phyloP scores from a whole-genome alignment of 192 early-diverging fungal species.

The Geosiphon pyriformis region DNA sequence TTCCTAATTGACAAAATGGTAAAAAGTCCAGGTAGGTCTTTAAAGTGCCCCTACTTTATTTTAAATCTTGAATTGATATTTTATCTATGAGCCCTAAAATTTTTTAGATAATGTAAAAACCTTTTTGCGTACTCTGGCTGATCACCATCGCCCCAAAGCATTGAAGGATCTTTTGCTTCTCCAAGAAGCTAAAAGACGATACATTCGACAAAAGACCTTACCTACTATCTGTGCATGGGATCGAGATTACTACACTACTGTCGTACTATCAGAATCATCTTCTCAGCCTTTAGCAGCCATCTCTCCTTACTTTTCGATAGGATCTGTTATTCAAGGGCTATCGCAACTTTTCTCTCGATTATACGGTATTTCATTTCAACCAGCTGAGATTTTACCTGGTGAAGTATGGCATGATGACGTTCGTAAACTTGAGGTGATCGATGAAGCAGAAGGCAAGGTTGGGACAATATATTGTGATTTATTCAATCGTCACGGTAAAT shows the following conservation, averaged over 20 bases:
- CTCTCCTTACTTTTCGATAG: slow-evolving; percentile 80
- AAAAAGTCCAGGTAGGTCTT: slow-evolving; percentile 57
- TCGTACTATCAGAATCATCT: slow-evolving; percentile 34
- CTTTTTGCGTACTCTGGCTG: slow-evolving; percentile 74
- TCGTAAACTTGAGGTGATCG: slow-evolving; percentile 83
- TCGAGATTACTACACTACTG: slow-evolving; percentile 61
- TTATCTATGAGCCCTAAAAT: not conserved
- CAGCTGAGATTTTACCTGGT: slow-evolving; percentile 59
- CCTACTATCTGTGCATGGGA: slow-evolving; percentile 74
- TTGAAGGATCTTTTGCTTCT: slow-evolving; percentile 48
- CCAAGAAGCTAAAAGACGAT: slow-evolving; percentile 34
- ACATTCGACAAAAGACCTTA: slow-evolving; percentile 1
- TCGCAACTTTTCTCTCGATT: slow-evolving; percentile 79
- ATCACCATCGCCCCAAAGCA: slow-evolving; percentile 53
- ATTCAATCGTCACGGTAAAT: slow-evolving; percentile 69
- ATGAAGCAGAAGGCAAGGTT: slow-evolving; percentile 78
- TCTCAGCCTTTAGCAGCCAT: slow-evolving; percentile 43
- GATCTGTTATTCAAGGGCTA: slow-evolving; percentile 79
- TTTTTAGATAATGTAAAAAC: slow-evolving; percentile 64
- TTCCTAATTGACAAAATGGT: slow-evolving; percentile 93
- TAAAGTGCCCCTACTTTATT: no score
- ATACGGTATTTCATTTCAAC: slow-evolving; percentile 83
- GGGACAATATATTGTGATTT: slow-evolving; percentile 95
- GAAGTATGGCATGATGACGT: slow-evolving; percentile 93
- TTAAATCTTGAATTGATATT: no score